Evolutionary conservation across 2,329 filamentous ascomycete genomes (phyloP), one percentile per base, ranked within the genome.

Genomic region (Pseudocercospora musae): DNA sequence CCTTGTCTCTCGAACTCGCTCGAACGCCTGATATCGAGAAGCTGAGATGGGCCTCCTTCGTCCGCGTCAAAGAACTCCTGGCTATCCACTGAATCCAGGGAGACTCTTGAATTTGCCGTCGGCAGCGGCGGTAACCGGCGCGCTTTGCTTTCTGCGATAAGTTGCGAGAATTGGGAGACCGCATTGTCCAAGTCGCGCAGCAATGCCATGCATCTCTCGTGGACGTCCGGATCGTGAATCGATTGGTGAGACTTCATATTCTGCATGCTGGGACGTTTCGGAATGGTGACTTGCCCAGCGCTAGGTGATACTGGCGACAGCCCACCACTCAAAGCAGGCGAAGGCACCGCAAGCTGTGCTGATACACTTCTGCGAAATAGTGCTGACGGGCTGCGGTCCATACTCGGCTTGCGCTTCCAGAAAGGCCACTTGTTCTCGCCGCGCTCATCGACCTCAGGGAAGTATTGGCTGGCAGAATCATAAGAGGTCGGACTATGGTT

Each of bases 21-120:
- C 50, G 85, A 87, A 37, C 85, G 86, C 63, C 87, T 84, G 63
- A 97, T 94, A 54, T 88, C 88, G 65, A 96, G 81, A 8, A 96
- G 81, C 59, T 90, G 87, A 7, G 88, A 87, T 23, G 76, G 76
- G 49, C 68, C 54, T 59, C 56, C 87, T 57, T 87, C 89, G 71
- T 89, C 87, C 0, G 95, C 95, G 74, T 99, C 95, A 70, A 97
- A 99, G 78, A 98, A 99, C 74, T 98, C 94, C 60, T 96, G 91
- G 1, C 85, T 85, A 1, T 90, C 89, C 29, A 88, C 83, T 0
- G 92, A 96, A 65, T 96, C 93, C 58, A 96, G 85, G 72, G 92
- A 96, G 71, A 84, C 81, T 40, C 86, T 80, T 10, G 85, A 83
- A 13, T 69, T 70, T 4, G 72, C 68, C 3, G 74, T 71, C 9